phyloP scores from a whole-genome alignment of 1,139 yeast species.

The Candida pseudoviswanathii region DNA sequence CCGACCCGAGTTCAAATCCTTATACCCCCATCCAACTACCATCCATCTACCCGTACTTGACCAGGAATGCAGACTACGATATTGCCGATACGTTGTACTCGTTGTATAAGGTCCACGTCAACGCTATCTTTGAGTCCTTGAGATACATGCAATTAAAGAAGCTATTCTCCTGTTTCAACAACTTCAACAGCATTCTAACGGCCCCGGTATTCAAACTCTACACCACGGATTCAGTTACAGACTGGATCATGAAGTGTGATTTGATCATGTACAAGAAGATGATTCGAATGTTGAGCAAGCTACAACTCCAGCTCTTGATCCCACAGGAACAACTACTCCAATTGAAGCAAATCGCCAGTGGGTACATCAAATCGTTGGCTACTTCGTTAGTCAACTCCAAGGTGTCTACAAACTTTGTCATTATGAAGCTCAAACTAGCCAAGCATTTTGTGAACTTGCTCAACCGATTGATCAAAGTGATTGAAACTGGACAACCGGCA shows the following conservation, averaged over 20 bases:
- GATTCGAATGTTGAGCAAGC: constrained; percentile 65
- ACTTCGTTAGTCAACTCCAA: constrained; percentile 35
- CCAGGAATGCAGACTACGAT: constrained; percentile 55
- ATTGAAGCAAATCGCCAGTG: constrained; percentile 46
- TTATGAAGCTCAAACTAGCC: constrained; percentile 57
- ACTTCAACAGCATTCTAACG: constrained; percentile 63
- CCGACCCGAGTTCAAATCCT: constrained; percentile 24
- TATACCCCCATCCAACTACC: constrained; percentile 48
- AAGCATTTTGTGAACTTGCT: constrained; percentile 58
- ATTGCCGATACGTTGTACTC: constrained; percentile 63
- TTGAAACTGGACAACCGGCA: constrained; percentile 62
- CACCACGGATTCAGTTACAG: constrained; percentile 47
- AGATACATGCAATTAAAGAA: constrained; percentile 69
- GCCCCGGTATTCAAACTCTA: constrained; percentile 66
- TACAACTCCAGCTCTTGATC: constrained; percentile 59
- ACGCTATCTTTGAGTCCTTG: constrained; percentile 61
- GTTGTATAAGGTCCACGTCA: constrained; percentile 64
- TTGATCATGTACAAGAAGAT: constrained; percentile 59
- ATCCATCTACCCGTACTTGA: constrained; percentile 51
- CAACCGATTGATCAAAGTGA: constrained; percentile 57
- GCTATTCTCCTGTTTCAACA: constrained; percentile 53
- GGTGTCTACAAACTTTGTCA: constrained; percentile 53
- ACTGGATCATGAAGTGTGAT: constrained; percentile 74
- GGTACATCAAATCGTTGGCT: constrained; percentile 44
- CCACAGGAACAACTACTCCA: constrained; percentile 57